Conservation (phyloP, 139 green algal genomes). For the Haematococcus lacustris region DNA sequence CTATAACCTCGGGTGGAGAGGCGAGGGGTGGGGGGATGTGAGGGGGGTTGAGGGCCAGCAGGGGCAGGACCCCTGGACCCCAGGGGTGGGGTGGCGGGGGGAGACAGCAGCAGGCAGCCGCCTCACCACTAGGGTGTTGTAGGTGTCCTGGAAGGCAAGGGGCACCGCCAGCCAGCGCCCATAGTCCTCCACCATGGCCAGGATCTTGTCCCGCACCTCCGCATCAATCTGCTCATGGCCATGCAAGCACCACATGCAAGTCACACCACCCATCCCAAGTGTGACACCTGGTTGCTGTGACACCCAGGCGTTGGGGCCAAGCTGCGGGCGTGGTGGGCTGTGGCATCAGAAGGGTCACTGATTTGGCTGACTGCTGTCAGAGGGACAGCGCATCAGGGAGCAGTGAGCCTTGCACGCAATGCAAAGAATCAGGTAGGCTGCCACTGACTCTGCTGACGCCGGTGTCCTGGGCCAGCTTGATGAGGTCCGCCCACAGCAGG, state of each 20-base stretch:
- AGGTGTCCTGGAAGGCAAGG: constrained; percentile 25
- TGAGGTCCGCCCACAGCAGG: constrained; percentile 42
- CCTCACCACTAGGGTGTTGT: constrained; percentile 30
- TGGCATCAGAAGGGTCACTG: no score
- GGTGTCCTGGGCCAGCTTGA: constrained; percentile 27
- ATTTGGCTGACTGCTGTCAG: no score
- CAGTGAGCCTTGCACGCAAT: background rate
- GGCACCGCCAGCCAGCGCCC: constrained; percentile 17
- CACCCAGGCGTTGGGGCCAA: no score
- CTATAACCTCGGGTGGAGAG: no score
- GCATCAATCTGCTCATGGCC: constrained; percentile 28
- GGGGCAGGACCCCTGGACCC: no score
- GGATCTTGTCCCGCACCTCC: constrained; percentile 47
- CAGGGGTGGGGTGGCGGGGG: no score
- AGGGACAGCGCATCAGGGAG: background rate
- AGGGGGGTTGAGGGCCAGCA: no score
- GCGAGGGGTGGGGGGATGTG: no score
- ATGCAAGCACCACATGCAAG: background rate
- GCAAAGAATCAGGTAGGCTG: background rate
- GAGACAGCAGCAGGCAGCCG: no score
- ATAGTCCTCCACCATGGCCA: constrained; percentile 51
- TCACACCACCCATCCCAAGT: background rate
- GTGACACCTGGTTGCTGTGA: background rate
- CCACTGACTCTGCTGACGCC: constrained; percentile 6
- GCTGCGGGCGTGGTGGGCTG: no score